phyloP scores from a whole-genome alignment of 768 basidiomycete genomes.

The Auricularia cornea region DNA sequence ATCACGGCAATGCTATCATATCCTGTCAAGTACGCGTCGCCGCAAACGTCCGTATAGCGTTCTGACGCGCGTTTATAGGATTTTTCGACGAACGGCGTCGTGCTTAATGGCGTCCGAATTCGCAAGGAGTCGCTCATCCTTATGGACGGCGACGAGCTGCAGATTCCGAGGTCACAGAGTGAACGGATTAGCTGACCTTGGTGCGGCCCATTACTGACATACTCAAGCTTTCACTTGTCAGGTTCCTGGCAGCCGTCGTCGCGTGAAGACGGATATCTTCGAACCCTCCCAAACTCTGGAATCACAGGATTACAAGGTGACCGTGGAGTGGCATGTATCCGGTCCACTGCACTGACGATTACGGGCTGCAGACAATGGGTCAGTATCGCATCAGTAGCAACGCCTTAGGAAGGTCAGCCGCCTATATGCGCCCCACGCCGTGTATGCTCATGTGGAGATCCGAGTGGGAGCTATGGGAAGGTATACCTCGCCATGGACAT shows the following conservation, averaged over 20 bases:
- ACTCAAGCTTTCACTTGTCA: neutral
- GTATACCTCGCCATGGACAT: constrained; percentile 72
- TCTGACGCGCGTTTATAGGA: constrained; percentile 37
- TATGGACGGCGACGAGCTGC: constrained; percentile 66
- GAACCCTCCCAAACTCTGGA: constrained; percentile 54
- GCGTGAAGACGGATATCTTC: constrained; percentile 46
- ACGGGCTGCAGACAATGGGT: constrained; percentile 35
- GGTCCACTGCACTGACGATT: neutral
- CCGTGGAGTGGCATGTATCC: too few relatives aligned
- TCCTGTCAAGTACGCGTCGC: constrained; percentile 57
- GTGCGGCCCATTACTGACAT: neutral
- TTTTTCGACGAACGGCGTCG: constrained; percentile 65
- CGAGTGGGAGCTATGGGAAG: constrained; percentile 66
- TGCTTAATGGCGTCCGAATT: constrained; percentile 61
- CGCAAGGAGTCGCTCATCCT: constrained; percentile 60
- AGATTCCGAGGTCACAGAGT: constrained; percentile 63
- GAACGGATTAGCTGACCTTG: constrained; percentile 4
- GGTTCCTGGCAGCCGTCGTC: constrained; percentile 14
- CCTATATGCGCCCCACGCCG: neutral
- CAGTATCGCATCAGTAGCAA: constrained; percentile 68
- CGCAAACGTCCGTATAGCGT: neutral
- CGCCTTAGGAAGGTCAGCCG: constrained; percentile 55
- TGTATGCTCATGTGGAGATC: neutral
- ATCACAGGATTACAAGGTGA: constrained; percentile 45
- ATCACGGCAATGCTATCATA: constrained; percentile 62